Base-by-base conservation (phyloP, 2,329 filamentous ascomycete genomes). In the Fusarium paranaense region DNA sequence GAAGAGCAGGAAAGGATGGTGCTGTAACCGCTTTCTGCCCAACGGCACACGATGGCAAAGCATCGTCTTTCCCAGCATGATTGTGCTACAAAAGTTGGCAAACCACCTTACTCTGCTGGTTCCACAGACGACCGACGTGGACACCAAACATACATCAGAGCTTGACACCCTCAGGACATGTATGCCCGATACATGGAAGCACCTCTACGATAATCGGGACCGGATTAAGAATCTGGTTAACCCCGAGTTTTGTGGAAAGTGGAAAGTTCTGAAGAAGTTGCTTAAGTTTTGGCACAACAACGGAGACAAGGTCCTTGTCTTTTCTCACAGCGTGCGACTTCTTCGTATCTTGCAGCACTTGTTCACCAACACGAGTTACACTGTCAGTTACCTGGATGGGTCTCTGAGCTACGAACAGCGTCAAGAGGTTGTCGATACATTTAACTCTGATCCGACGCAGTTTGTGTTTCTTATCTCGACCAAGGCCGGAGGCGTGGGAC, bases 381-480 rank as follows among this genome's bases (percentile, higher is more conserved):
- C 93, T 65, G 92, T 98, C 71, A 96, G 93, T 77, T 98, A 97
- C 79, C 87, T 99, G 6, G 95, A 98, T 78, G 97, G 97, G 1
- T 90, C 91, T 11, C 91, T 98, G 85, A 89, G 86, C 37, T 95
- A 97, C 77, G 93, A 95, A 62, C 95, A 97, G 64, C 92, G 97
- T 11, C 92, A 95, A 72, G 90, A 90, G 54, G 90, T 90, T 1
- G 97, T 99, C 1, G 93, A 97, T 79, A 92, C 95, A 57, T 99
- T 98, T 88, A 99, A 99, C 81, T 90, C 93, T 1, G 93, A 98
- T 78, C 90, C 95, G 0, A 88, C 87, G 5, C 94, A 97, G 78
- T 99, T 99, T 78, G 95, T 98, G 6, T 99, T 99, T 78, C 87
- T 99, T 22, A 98, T 99, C 78, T 97, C 94, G 25, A 98, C 97